These are phyloP conservation scores for Magnolia sinica DNA, from an alignment of 164 flowering plant genomes.

Conservation along the genomic window DNA sequence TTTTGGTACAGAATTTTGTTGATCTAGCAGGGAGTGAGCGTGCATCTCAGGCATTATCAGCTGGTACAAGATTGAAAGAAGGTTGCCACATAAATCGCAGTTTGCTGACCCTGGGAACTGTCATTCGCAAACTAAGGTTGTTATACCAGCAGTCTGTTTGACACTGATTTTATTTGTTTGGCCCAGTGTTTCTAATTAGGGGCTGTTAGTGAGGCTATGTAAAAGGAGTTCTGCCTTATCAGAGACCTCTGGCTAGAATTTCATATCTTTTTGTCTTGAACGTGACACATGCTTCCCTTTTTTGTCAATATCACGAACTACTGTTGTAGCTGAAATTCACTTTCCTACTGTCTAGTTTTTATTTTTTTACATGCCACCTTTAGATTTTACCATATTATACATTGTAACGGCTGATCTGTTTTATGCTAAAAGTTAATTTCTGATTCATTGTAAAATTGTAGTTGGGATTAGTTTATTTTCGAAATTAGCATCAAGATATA, in stretches of 20 bases:
- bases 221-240: background rate
- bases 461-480: no score
- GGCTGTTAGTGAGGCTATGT: background rate
- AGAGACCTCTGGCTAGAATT: background rate
- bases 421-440: background rate
- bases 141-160: background rate
- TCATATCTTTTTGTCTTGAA: background rate
- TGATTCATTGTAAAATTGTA: background rate
- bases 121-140: slow-evolving; percentile 91
- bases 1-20: slow-evolving; percentile 67
- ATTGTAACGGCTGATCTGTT: background rate
- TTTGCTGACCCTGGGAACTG: slow-evolving; percentile 86
- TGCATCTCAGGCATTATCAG: slow-evolving; percentile 84
- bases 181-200: background rate
- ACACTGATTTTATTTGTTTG: background rate
- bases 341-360: background rate
- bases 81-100: slow-evolving; percentile 97
- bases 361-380: background rate
- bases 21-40: slow-evolving; percentile 99
- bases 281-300: background rate
- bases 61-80: slow-evolving; percentile 87
- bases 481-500: background rate
- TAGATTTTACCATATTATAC: background rate
- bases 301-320: background rate
- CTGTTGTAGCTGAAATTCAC: background rate